phyloP scores from a whole-genome alignment of 164 flowering plant genomes.

The Aristolochia fimbriata region DNA sequence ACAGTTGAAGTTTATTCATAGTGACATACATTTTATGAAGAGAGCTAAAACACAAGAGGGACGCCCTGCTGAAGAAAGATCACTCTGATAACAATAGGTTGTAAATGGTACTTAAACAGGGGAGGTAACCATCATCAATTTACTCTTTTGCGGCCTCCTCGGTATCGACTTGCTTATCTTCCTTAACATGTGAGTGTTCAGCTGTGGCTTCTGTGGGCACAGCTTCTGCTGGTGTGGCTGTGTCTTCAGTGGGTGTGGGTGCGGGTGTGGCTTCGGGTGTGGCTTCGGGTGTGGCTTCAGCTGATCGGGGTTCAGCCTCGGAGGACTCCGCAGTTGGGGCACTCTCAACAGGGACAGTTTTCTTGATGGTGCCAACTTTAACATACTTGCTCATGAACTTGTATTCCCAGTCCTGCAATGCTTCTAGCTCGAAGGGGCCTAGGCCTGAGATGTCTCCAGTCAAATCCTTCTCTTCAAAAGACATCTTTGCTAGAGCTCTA shows the following conservation, averaged over 20 bases:
- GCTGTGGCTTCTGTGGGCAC: slow-evolving; percentile 13
- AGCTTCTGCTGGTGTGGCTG: slow-evolving; percentile 17
- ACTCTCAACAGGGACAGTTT: slow-evolving; percentile 26
- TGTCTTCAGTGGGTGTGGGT: slow-evolving; percentile 13
- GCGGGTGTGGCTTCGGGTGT: background rate
- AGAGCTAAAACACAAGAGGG: too few species aligned
- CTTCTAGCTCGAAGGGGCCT: slow-evolving; percentile 86
- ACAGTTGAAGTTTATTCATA: too few species aligned
- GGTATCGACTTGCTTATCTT: background rate
- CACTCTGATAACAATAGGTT: too few species aligned
- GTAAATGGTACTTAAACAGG: too few species aligned
- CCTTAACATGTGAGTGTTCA: slow-evolving; percentile 10
- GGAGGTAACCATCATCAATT: too few species aligned
- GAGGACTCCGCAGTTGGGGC: slow-evolving; percentile 23
- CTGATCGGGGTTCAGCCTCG: slow-evolving; percentile 17
- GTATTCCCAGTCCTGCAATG: slow-evolving; percentile 96
- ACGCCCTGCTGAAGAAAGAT: too few species aligned
- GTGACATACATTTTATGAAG: too few species aligned
- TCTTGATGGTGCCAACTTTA: slow-evolving; percentile 73
- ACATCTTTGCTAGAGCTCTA: slow-evolving; percentile 96
- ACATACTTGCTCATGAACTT: slow-evolving; percentile 94
- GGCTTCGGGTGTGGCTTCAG: slow-evolving; percentile 6
- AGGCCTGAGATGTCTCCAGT: slow-evolving; percentile 85
- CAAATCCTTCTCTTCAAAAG: slow-evolving; percentile 87
- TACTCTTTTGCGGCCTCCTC: too few species aligned